These are phyloP conservation scores for Ophiostoma perfectum DNA, from an alignment of 2,329 filamentous ascomycete species.

Conservation along the genomic window DNA sequence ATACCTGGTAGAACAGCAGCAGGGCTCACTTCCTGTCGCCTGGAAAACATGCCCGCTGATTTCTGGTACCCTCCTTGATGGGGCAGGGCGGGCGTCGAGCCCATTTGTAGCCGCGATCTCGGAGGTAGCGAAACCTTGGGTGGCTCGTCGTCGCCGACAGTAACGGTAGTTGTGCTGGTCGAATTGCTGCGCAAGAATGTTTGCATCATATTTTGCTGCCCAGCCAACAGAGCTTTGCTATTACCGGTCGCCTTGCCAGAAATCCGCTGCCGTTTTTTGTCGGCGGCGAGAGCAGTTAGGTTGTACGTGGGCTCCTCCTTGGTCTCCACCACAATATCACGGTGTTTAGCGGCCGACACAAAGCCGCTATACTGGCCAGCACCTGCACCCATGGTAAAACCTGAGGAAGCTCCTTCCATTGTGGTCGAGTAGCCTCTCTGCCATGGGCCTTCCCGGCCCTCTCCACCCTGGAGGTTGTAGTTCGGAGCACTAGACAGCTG, in stretches of 20 bases:
- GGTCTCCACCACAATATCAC: slow-evolving; percentile 35
- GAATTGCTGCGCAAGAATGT: slow-evolving; percentile 20
- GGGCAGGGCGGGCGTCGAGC: background rate
- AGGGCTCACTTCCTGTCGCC: background rate
- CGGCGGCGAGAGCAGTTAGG: slow-evolving; percentile 23
- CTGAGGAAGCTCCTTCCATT: slow-evolving; percentile 50
- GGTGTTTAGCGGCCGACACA: slow-evolving; percentile 55
- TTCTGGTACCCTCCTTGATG: background rate
- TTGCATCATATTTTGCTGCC: slow-evolving; percentile 19
- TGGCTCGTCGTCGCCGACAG: background rate
- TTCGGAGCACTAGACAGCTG: slow-evolving; percentile 24
- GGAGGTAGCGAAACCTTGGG: background rate
- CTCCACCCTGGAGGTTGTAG: slow-evolving; percentile 21
- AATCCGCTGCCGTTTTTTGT: slow-evolving; percentile 26
- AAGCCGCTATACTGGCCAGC: slow-evolving; percentile 49
- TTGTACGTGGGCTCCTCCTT: slow-evolving; percentile 31
- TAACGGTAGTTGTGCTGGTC: background rate
- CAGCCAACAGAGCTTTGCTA: slow-evolving; percentile 8
- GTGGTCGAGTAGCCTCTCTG: slow-evolving; percentile 51
- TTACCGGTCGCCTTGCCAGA: background rate
- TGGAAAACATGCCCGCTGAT: slow-evolving; percentile 18
- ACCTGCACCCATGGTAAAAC: slow-evolving; percentile 51
- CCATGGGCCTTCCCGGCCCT: slow-evolving; percentile 32
- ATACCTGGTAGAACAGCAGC: slow-evolving; percentile 27
- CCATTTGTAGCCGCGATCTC: background rate